phyloP scores from a whole-genome alignment of 176 grass and related monocot genomes.

The Panicum miliaceum region DNA sequence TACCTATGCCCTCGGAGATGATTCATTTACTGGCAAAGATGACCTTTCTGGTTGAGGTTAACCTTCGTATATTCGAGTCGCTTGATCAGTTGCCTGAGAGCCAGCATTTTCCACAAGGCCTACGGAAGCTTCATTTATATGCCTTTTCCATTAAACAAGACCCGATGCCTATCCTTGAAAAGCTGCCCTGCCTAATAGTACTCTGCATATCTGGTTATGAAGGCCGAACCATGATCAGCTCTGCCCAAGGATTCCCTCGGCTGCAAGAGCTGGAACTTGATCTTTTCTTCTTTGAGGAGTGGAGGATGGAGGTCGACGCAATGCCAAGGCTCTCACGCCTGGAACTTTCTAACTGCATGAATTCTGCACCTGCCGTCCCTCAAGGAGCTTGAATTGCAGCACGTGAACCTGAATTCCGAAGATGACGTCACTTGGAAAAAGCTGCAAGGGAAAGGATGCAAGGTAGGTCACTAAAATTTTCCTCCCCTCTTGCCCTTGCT shows the following conservation, averaged over 20 bases:
- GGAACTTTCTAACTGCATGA: rapidly evolving
- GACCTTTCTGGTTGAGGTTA: not conserved
- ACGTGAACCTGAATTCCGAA: not conserved
- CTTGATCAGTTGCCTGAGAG: not conserved
- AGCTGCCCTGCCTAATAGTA: slow-evolving; percentile 31
- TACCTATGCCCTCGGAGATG: not conserved
- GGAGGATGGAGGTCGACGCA: not conserved
- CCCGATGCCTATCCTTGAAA: slow-evolving; percentile 35
- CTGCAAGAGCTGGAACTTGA: not conserved
- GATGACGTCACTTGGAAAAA: not conserved
- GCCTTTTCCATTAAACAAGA: not conserved
- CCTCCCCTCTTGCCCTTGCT: too few species aligned
- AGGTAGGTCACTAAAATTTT: too few species aligned
- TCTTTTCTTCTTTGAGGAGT: not conserved
- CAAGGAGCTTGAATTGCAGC: rapidly evolving
- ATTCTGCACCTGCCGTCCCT: slow-evolving; percentile 17
- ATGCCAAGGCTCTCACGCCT: slow-evolving; percentile 36
- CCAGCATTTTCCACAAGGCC: slow-evolving; percentile 3
- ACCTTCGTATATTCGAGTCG: not conserved
- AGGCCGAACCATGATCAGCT: not conserved
- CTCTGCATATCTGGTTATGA: not conserved
- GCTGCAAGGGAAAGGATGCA: not conserved
- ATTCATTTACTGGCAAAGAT: slow-evolving; percentile 13
- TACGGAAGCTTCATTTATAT: not conserved
- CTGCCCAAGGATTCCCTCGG: slow-evolving; percentile 9